Evolutionary conservation across 805 yeast genomes (phyloP).

Genomic region (Candida yuanshanica): DNA sequence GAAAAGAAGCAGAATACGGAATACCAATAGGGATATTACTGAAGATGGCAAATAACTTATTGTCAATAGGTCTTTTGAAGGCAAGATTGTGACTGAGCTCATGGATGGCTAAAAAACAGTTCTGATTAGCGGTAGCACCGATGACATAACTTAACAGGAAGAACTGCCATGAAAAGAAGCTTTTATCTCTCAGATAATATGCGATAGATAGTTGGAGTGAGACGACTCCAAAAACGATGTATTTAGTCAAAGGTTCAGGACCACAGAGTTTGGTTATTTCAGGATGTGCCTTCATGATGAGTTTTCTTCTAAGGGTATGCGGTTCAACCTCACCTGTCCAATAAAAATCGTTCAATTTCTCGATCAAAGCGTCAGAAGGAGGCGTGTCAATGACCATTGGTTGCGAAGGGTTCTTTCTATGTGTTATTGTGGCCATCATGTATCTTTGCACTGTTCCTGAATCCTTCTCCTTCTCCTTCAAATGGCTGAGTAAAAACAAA

Average conservation of each 20-base stretch:
- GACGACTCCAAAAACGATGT: constrained; percentile 62
- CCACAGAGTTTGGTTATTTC: constrained; percentile 77
- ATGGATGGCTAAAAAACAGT: constrained; percentile 81
- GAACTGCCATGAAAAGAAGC: constrained; percentile 48
- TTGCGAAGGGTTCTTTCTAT: constrained; percentile 20
- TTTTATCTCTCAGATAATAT: constrained; percentile 49
- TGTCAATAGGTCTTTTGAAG: constrained; percentile 71
- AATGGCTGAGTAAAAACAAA: too few species aligned
- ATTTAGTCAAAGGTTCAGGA: constrained; percentile 81
- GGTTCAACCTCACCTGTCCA: constrained; percentile 85
- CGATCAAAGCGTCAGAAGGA: constrained; percentile 23
- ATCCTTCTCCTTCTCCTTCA: too few species aligned
- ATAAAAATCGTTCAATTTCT: constrained; percentile 57
- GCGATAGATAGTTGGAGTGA: constrained; percentile 63
- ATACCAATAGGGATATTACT: constrained; percentile 84
- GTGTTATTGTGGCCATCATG: constrained; percentile 26
- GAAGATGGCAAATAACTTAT: constrained; percentile 70
- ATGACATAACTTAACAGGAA: constrained; percentile 62
- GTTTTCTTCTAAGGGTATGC: constrained; percentile 67
- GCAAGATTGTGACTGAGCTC: constrained; percentile 83
- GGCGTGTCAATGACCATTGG: constrained; percentile 27
- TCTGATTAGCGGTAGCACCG: constrained; percentile 86
- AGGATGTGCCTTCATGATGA: constrained; percentile 70
- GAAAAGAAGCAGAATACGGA: constrained; percentile 84
- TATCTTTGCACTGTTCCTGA: constrained; percentile 12